Conservation (phyloP, 2,329 filamentous ascomycete genomes). For the Fusarium sp. region DNA sequence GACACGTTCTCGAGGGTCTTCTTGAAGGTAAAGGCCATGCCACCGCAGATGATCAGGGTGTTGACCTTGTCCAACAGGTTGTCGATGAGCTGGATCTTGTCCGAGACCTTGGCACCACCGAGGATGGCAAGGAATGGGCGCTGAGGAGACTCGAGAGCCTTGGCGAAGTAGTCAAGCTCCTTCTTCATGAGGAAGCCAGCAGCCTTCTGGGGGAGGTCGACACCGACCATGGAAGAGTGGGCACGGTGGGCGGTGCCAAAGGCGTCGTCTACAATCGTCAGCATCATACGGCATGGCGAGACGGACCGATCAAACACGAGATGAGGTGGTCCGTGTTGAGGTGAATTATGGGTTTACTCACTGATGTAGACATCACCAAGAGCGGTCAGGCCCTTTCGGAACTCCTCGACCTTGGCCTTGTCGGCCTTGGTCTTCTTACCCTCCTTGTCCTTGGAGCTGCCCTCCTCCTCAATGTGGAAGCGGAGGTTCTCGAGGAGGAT, state of each 20-base stretch:
- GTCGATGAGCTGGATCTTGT: slow-evolving; percentile 99
- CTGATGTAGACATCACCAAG: slow-evolving; percentile 97
- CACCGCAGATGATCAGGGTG: slow-evolving; percentile 95
- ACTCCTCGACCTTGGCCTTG: slow-evolving; percentile 90
- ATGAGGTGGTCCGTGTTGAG: background rate
- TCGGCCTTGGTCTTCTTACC: slow-evolving; percentile 99
- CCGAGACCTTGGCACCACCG: slow-evolving; percentile 96
- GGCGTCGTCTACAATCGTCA: slow-evolving; percentile 79
- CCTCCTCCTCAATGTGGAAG: slow-evolving; percentile 98
- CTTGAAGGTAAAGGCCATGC: slow-evolving; percentile 99
- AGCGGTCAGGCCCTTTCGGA: slow-evolving; percentile 94
- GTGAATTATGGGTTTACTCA: slow-evolving; percentile 60
- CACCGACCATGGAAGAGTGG: slow-evolving; percentile 99
- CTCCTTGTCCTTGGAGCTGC: slow-evolving; percentile 90
- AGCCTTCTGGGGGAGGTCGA: slow-evolving; percentile 95
- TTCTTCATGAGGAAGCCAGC: slow-evolving; percentile 99
- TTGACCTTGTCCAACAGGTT: slow-evolving; percentile 98
- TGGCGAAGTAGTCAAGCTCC: slow-evolving; percentile 99
- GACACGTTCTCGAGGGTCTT: slow-evolving; percentile 93
- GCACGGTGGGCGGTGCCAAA: slow-evolving; percentile 98
- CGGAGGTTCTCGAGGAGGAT: slow-evolving; percentile 97
- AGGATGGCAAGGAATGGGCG: slow-evolving; percentile 98
- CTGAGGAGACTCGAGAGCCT: slow-evolving; percentile 92
- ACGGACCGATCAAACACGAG: background rate
- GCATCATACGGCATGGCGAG: slow-evolving; percentile 3